Base-by-base conservation (phyloP, 345 rosid species). In the Hibiscus tridactylites region DNA sequence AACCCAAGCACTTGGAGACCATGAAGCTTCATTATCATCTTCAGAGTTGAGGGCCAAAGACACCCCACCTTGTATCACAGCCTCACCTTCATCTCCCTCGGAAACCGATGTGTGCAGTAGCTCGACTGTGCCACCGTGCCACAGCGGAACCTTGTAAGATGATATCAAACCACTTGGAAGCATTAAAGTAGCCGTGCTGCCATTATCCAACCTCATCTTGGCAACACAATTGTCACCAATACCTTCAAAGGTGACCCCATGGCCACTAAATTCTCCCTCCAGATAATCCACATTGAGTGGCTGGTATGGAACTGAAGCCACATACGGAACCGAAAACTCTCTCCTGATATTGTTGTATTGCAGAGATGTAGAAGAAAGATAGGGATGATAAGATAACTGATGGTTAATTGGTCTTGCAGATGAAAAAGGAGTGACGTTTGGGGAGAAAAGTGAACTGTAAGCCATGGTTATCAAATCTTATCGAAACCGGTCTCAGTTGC, bases 91-190 rank as follows among this genome's bases (percentile, higher is more conserved):
- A 46, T 84, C 78, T 26, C 86, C 90, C 76, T 83, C 83, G 8
- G 79, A 79, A 29, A 91, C 97, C 13, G 86, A 81, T 47, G 97
- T 90, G 75, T 90, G 96, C 66, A 94, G 81, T 65, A 90, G 82
- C 84, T 94, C 98, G 16, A 86, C 56, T 21, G 77, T 77, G 46
- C 83, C 92, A 2, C 95, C 95, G 17, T 90, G 95, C 97, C 97
- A 90, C 85, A 90, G 81, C 6, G 62, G 83, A 33, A 87, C 89
- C 81, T 91, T 91, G 81, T 90, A 91, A 0, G 97, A 94, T 10
- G 95, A 87, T 77, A 94, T 76, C 82, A 87, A 73, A 4, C 95
- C 97, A 77, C 80, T 79, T 2, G 91, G 86, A 12, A 94, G 78
- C 93, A 88, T 76, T 49, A 94, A 77, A 21, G 78, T 87, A 49